Base-by-base conservation (phyloP, 805 yeast species). In the Cyberlindnera euphorbiiphila region DNA sequence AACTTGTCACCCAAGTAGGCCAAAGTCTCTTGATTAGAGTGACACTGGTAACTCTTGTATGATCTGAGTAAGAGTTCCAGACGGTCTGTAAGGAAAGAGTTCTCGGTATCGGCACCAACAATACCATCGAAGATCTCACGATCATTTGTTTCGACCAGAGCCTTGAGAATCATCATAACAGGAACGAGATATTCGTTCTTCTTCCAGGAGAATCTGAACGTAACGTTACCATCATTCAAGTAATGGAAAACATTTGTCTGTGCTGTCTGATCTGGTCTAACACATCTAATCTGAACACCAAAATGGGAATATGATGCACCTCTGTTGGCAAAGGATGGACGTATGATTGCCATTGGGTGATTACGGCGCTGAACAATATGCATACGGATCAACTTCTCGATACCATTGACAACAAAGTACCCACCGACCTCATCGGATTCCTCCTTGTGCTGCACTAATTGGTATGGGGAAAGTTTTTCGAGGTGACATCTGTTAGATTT, bases 201-300 rank as follows among this genome's bases (percentile, higher is more conserved):
- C 56, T 89, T 78, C 98, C 98, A 93, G 6, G 96, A 85, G 59
- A 93, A 93, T 60, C 98, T 75, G 71, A 93, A 87, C 2, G 97
- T 89, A 39, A 89, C 95, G 55, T 85, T 91, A 66, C 98, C 98
- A 57, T 93, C 97, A 53, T 77, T 84, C 56, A 93, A 74, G 61
- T 93, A 93, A 62, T 93, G 98, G 59, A 93, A 71, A n/a, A 89
- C 98, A 58, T 91, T 93, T 5, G 98, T 88, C 65, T 89, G 97
- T 15, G 98, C 89, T 14, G 96, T 85, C 68, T 93, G 98, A 64
- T 93, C 98, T 4, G 95, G 95, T 59, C 98, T 78, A 3, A 88
- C 97, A 45, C 83, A 78, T 66, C 98, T 78, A 45, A 93, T 83
- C 68, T 89, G 97, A 45, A 93, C 78, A 80, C 98, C 98, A 51